A percentile compares a stretch with the other conserved stretches of the same genome.
Conservation (phyloP, 345 rosid species). For the Ailanthus altissimus region DNA sequence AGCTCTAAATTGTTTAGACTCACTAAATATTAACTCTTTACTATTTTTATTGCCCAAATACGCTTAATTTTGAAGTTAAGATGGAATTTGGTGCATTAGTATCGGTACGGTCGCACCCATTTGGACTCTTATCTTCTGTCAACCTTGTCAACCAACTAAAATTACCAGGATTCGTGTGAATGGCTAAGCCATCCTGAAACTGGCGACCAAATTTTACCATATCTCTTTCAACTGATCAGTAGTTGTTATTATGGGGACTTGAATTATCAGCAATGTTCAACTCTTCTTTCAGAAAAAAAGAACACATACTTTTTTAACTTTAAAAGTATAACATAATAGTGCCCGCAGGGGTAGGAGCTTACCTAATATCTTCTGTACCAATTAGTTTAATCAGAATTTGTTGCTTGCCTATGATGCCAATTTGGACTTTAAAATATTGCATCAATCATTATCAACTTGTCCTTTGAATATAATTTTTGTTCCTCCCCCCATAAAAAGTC, state of each 20-base stretch:
- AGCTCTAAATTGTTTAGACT: neutral
- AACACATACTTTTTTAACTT: neutral
- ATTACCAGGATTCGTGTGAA: neutral
- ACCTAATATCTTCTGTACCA: neutral
- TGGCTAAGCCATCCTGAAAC: neutral
- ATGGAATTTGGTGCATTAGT: too few species aligned
- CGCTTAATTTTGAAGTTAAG: too few species aligned
- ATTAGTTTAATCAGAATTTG: neutral
- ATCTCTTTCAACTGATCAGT: neutral
- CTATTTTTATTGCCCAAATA: too few species aligned
- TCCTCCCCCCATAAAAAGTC: neutral
- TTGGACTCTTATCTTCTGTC: too few species aligned
- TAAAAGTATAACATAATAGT: neutral
- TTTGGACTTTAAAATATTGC: neutral
- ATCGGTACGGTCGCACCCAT: too few species aligned
- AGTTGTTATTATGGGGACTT: neutral
- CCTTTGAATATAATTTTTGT: neutral
- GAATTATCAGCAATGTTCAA: neutral
- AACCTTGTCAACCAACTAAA: too few species aligned
- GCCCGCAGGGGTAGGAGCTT: neutral
- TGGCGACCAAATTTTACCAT: neutral
- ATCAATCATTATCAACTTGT: slow-evolving; percentile 14
- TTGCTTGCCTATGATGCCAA: neutral
- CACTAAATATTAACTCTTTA: too few species aligned
- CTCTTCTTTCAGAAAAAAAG: neutral